A percentile compares a stretch with the other conserved stretches of the same genome.
Evolutionary conservation across 441 rosid species (phyloP).

Genomic region (Melastoma candidum): DNA sequence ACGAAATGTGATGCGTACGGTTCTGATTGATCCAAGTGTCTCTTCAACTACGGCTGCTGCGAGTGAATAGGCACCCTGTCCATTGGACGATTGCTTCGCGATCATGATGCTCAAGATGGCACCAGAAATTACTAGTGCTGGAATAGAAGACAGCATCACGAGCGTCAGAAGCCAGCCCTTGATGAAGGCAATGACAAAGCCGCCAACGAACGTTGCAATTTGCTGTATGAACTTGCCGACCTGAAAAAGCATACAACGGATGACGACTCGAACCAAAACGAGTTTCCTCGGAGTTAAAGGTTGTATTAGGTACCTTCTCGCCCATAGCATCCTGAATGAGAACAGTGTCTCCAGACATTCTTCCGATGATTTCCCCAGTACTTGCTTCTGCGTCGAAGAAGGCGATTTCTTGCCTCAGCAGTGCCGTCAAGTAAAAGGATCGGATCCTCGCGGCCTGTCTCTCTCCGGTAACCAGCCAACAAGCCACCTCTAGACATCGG

Average conservation of each 20-base stretch:
- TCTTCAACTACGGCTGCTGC: no score
- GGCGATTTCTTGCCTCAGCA: slow-evolving; percentile 6
- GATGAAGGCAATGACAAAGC: slow-evolving; percentile 2
- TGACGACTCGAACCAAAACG: no score
- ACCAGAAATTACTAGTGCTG: neutral
- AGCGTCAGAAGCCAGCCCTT: slow-evolving; percentile 4
- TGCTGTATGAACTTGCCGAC: neutral
- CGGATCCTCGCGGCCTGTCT: slow-evolving; percentile 9
- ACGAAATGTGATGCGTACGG: no score
- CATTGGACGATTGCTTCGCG: no score
- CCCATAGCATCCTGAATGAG: slow-evolving; percentile 13
- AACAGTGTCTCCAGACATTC: slow-evolving; percentile 9
- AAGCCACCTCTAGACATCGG: slow-evolving; percentile 3
- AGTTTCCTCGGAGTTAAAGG: no score
- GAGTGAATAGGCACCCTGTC: no score
- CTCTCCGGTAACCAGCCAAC: slow-evolving; percentile 10
- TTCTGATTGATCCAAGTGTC: no score
- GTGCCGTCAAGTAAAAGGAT: neutral
- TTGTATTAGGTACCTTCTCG: slow-evolving; percentile 1
- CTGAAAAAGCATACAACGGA: neutral
- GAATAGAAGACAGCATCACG: neutral
- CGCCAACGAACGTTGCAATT: neutral
- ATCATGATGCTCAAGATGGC: no score
- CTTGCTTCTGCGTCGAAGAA: slow-evolving; percentile 4
- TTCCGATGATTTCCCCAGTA: slow-evolving; percentile 10